phyloP scores from a whole-genome alignment of 2,329 filamentous ascomycete genomes.

The Phialemoniopsis sp. region DNA sequence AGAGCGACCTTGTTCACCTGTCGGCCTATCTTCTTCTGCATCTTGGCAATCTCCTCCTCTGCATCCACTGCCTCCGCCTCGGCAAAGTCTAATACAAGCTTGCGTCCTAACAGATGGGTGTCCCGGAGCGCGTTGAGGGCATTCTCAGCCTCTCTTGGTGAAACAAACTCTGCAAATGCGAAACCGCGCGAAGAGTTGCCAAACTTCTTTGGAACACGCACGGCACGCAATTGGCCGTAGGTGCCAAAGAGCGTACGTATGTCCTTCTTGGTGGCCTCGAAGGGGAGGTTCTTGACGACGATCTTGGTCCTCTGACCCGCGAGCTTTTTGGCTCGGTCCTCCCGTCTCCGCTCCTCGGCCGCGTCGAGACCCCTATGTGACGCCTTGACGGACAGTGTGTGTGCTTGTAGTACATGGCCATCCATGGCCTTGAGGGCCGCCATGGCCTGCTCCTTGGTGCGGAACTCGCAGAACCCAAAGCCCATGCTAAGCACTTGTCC shows the following conservation, averaged over 20 bases:
- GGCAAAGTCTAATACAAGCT: conserved; percentile 87
- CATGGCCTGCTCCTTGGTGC: conserved; percentile 70
- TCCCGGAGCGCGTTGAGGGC: conserved; percentile 88
- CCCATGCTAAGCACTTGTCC: conserved; percentile 92
- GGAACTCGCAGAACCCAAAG: conserved; percentile 92
- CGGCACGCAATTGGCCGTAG: conserved; percentile 88
- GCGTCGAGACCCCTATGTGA: conserved; percentile 87
- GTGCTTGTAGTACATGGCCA: conserved; percentile 79
- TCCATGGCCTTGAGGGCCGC: conserved; percentile 84
- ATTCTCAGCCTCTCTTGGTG: conserved; percentile 80
- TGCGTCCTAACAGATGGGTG: conserved; percentile 87
- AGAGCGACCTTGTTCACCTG: conserved; percentile 89
- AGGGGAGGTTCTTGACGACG: conserved; percentile 96
- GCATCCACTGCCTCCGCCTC: conserved; percentile 84
- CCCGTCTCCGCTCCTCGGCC: conserved; percentile 77
- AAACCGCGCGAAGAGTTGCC: conserved; percentile 86
- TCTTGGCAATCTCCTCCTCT: conserved; percentile 93
- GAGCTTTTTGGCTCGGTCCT: conserved; percentile 78
- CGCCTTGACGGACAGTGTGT: conserved; percentile 78
- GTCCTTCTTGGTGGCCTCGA: conserved; percentile 92
- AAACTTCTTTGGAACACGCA: conserved; percentile 93
- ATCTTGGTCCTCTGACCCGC: conserved; percentile 81
- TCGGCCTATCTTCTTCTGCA: conserved; percentile 91
- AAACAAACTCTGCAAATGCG: conserved; percentile 89
- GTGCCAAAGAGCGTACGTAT: conserved; percentile 79